Evolutionary conservation across 176 grass and related monocot genomes (phyloP).

Genomic region (Poa pratensis): DNA sequence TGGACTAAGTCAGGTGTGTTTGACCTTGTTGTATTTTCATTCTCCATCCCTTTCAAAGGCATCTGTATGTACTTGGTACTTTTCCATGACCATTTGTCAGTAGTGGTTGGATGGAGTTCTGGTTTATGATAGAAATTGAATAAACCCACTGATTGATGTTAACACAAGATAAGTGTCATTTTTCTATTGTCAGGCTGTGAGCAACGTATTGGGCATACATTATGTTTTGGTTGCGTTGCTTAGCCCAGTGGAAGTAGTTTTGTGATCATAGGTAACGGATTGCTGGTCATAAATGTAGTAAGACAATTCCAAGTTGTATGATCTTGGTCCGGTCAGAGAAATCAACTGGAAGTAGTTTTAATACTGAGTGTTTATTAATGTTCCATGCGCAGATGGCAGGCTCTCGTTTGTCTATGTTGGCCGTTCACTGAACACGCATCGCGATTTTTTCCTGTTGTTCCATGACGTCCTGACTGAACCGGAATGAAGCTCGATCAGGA

Average conservation of each 20-base stretch:
- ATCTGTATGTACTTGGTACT: neutral
- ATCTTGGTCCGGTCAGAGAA: neutral
- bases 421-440: neutral
- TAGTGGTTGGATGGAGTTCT: no score
- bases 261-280: neutral
- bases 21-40: neutral
- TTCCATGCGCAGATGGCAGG: neutral
- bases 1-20: slow-evolving; percentile 1
- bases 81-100: no score
- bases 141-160: no score
- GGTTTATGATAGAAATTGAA: no score
- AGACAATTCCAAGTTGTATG: neutral
- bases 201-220: neutral
- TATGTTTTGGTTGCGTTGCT: neutral
- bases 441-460: neutral
- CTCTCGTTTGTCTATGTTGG: neutral
- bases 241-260: neutral
- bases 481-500: neutral
- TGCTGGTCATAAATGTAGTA: neutral
- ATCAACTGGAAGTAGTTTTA: neutral
- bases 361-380: neutral
- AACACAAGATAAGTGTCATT: neutral
- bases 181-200: neutral
- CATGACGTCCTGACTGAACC: neutral
- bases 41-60: neutral